Percentiles rank a stretch among this genome's conserved stretches.
phyloP scores from a whole-genome alignment of 1,284 basidiomycete species.

The Irpex sp. region DNA sequence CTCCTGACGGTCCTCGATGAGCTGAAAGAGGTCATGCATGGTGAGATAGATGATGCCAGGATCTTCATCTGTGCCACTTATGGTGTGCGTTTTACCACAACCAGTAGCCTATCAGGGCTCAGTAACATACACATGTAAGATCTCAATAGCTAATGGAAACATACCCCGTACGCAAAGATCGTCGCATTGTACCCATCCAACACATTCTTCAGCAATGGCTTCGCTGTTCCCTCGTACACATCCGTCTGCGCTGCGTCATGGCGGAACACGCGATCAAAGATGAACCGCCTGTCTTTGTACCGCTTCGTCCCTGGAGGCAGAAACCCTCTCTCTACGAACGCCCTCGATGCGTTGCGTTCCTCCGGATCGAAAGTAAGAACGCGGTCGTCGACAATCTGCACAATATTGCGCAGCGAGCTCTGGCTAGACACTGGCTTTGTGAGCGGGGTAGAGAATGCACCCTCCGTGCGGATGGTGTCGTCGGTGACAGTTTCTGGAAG shows the following conservation, averaged over 20 bases:
- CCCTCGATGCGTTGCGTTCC: slow-evolving; percentile 72
- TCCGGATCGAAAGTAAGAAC: slow-evolving; percentile 95
- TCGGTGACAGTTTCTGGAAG: slow-evolving; percentile 73
- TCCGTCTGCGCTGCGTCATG: slow-evolving; percentile 78
- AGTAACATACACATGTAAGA: neutral
- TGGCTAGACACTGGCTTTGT: slow-evolving; percentile 46
- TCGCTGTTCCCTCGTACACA: slow-evolving; percentile 83
- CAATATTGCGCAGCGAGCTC: slow-evolving; percentile 65
- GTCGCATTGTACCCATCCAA: slow-evolving; percentile 96
- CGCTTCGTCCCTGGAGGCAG: slow-evolving; percentile 81
- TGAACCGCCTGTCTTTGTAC: slow-evolving; percentile 92
- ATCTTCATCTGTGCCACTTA: slow-evolving; percentile 83
- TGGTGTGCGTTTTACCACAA: slow-evolving; percentile 97
- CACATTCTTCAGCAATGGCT: slow-evolving; percentile 78
- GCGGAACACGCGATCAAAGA: slow-evolving; percentile 91
- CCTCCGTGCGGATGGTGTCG: slow-evolving; percentile 75
- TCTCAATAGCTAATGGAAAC: slow-evolving; percentile 34
- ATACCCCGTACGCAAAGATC: slow-evolving; percentile 94
- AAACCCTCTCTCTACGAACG: slow-evolving; percentile 79
- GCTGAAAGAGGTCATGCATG: slow-evolving; percentile 94
- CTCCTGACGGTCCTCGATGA: slow-evolving; percentile 80
- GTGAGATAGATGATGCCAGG: slow-evolving; percentile 93
- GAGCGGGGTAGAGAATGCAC: slow-evolving; percentile 66
- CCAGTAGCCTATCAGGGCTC: slow-evolving; percentile 76
- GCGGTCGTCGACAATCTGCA: slow-evolving; percentile 80